Base-by-base conservation (phyloP, 352 stramenopile genomes). In the Thraustochytrium striatum region DNA sequence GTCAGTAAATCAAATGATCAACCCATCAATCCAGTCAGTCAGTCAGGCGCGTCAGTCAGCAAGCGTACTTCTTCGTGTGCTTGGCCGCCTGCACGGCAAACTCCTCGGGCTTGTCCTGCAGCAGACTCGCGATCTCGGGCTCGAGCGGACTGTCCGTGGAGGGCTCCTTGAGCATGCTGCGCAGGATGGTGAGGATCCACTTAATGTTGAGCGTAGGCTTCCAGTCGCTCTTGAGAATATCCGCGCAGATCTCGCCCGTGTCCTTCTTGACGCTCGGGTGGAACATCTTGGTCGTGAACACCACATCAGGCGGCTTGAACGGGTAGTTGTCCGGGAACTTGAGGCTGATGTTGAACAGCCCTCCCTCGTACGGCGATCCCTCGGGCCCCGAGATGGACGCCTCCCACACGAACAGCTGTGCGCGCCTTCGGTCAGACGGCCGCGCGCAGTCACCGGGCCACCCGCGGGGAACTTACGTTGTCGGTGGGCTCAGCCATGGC, bases 241-340 rank as follows among this genome's bases (percentile, higher is more conserved):
- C 82, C 11, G 78, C 55, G 68, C 82, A 85, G n/a, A 85, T 85
- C 57, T 84, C 69, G 28, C 82, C 82, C 3, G 70, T 79, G 25
- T 79, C 62, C 38, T 50, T 81, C 58, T 92, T 87, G 57, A 92
- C 85, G 69, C 91, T 92, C 28, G 87, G 87, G 82, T 92, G 88
- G 81, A 89, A 91, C 2, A 92, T 75, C n/a, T 88, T 88, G 36
- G 88, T 92, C 13, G 87, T 57, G 79, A 92, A 92, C 16, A 87
- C 82, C 47, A 91, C 87, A 5, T 85, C 82, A 2, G 88, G 88
- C 11, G 88, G 88, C 65, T 88, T 87, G 70, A 91, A 92, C 11
- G 88, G 88, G 82, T 92, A 92, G 3, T 87, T 81, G 0, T 62
- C 69, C 0, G 85, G 68, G 32, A 90, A 73, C 25, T 82, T 78